Base-by-base conservation (phyloP, 495 filamentous ascomycete genomes). In the Peziza echinospora region DNA sequence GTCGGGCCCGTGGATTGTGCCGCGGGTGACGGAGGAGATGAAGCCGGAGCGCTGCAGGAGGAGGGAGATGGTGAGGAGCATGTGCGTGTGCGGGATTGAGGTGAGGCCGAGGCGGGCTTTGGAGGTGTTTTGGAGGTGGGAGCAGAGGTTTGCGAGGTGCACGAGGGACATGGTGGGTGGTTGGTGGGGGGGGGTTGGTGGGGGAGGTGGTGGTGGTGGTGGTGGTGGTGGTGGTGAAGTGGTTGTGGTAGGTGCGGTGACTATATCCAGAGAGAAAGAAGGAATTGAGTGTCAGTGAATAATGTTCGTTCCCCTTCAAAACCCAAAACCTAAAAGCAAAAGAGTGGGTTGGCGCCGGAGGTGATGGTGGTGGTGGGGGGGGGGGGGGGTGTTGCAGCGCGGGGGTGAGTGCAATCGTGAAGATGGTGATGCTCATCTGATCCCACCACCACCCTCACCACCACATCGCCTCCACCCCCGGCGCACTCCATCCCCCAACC, bases 101-200 rank as follows among this genome's bases (percentile, higher is more conserved):
- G 91, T 94, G 3, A 92, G 70, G 48, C 80, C 82, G 3, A 97
- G 75, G 0, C 80, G 80, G 5, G 82, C 86, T 59, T 77, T 78
- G 43, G 81, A 78, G 56, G 81, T 82, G 68, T 97, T 97, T 66
- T 93, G 84, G 28, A 97, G 71, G 69, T 96, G 89, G 44, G 84
- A 83, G 66, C 82, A 92, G 56, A 84, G 72, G 69, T 87, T 63
- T 45, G 75, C 65, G 54, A 96, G 72, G 62, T 75, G 74, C 58
- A 75, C 69, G 66, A 97, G 77, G 58, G 84, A 92, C 89, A 96
- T 96, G 43, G 49, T 63, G 54, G 57, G 48, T 54, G 52, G 49
- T 41, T 21, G 41, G 19, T 22, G 17, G 28, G 22, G 3, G 19
- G 16, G 5, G 48, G 51, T 11, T 11, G 19, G 30, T 37, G 3